Conservation (phyloP, 2,329 filamentous ascomycete species). For the Beauveria bassiana region DNA sequence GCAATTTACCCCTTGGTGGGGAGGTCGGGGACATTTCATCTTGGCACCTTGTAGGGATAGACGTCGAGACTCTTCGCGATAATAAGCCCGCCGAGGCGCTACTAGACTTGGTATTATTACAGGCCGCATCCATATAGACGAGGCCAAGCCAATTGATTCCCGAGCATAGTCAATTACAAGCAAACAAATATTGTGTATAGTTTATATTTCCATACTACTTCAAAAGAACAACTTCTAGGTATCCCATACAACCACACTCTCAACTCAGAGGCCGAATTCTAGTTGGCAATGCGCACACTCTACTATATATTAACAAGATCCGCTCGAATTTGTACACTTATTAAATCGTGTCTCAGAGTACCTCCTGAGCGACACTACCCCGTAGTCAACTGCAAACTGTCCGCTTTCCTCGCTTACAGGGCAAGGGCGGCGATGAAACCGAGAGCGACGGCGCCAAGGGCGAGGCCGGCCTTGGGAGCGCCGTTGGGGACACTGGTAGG, state of each 20-base stretch:
- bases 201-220: neutral
- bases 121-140: no score
- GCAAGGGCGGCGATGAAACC: slow-evolving; percentile 22
- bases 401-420: slow-evolving; percentile 16
- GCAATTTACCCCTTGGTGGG: no score
- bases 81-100: no score
- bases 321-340: slow-evolving; percentile 12
- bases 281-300: neutral
- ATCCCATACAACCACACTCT: slow-evolving; percentile 7
- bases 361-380: neutral
- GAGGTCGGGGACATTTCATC: no score
- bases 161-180: neutral
- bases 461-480: slow-evolving; percentile 19
- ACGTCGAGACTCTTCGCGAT: no score
- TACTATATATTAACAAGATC: slow-evolving; percentile 10
- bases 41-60: no score
- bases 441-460: slow-evolving; percentile 19
- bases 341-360: neutral
- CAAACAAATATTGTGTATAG: neutral
- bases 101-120: no score
- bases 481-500: slow-evolving; percentile 18
- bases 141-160: no score
- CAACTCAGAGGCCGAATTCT: neutral
- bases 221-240: neutral
- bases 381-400: neutral